phyloP scores from a whole-genome alignment of 2,329 filamentous ascomycete species.

The Amylocarpus encephaloides region DNA sequence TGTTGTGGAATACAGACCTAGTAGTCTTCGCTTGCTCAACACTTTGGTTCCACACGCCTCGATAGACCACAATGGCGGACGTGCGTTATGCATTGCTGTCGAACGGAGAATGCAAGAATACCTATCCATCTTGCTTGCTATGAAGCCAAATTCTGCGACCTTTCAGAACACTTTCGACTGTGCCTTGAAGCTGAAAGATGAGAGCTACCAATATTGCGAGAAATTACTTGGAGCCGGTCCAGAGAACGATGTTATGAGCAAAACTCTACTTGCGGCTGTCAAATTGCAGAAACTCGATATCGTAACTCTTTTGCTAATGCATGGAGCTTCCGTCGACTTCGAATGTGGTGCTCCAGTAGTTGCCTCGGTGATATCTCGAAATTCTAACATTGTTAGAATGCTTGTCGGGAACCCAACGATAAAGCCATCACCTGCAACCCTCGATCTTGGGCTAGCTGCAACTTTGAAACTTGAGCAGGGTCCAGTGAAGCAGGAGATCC shows the following conservation, averaged over 20 bases:
- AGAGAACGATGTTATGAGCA: conserved; percentile 8
- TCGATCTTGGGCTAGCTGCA: conserved; percentile 12
- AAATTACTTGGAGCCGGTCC: conserved; percentile 12
- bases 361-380: conserved; percentile 12
- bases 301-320: conserved; percentile 11
- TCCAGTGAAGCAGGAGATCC: conserved; percentile 9
- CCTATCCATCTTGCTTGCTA: conserved; percentile 12
- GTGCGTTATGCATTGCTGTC: conserved; percentile 14
- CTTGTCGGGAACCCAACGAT: conserved; percentile 11
- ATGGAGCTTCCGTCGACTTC: conserved; percentile 13
- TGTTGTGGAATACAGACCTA: conserved; percentile 2
- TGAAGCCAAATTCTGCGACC: conserved; percentile 8
- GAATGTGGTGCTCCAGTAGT: conserved; percentile 10
- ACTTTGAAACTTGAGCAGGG: conserved; percentile 38
- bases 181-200: conserved; percentile 10
- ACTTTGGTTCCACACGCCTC: conserved; percentile 10
- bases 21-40: conserved; percentile 14
- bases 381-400: conserved; percentile 12
- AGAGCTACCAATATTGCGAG: conserved; percentile 13
- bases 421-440: conserved; percentile 5
- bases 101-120: conserved; percentile 8
- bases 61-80: conserved; percentile 13
- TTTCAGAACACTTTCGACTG: conserved; percentile 13
- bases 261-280: conserved; percentile 13
- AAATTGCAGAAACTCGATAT: conserved; percentile 7